These are phyloP conservation scores for Mucor plumbeus DNA, from an alignment of 371 early-diverging fungal genomes.

Conservation along the genomic window DNA sequence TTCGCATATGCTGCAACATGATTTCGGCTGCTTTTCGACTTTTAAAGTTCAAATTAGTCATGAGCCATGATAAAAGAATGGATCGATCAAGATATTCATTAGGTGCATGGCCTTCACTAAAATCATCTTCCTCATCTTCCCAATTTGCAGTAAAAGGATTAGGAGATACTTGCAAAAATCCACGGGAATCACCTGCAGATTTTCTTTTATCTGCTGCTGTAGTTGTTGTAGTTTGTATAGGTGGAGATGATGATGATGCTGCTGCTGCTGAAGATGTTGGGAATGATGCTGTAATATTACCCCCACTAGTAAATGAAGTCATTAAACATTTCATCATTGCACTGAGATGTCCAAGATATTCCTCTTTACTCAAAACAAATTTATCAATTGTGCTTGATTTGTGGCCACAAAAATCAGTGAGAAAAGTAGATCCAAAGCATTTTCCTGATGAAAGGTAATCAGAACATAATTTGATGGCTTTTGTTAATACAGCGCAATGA, in stretches of 20 bases:
- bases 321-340: slow-evolving; percentile 52
- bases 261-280: neutral
- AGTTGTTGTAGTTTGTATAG: neutral
- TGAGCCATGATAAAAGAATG: slow-evolving; percentile 44
- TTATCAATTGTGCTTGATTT: slow-evolving; percentile 24
- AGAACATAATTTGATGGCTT: slow-evolving; percentile 35
- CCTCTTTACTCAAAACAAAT: slow-evolving; percentile 44
- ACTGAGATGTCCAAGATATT: slow-evolving; percentile 44
- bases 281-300: neutral
- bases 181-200: slow-evolving; percentile 33
- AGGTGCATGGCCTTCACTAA: slow-evolving; percentile 24
- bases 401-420: slow-evolving; percentile 35
- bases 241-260: neutral
- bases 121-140: slow-evolving; percentile 28
- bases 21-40: slow-evolving; percentile 31
- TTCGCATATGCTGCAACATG: slow-evolving; percentile 61
- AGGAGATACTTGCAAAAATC: slow-evolving; percentile 38
- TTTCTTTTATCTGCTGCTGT: slow-evolving; percentile 20
- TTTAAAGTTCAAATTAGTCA: slow-evolving; percentile 39
- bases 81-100: slow-evolving; percentile 41
- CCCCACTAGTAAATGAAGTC: slow-evolving; percentile 13
- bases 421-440: slow-evolving; percentile 36
- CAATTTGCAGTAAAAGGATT: slow-evolving; percentile 18
- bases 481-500: neutral
- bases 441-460: slow-evolving; percentile 28